Percentiles rank a stretch among this genome's conserved stretches.
Evolutionary conservation across 2,329 filamentous ascomycete species (phyloP).

Genomic region (Diaporthe amygdali): DNA sequence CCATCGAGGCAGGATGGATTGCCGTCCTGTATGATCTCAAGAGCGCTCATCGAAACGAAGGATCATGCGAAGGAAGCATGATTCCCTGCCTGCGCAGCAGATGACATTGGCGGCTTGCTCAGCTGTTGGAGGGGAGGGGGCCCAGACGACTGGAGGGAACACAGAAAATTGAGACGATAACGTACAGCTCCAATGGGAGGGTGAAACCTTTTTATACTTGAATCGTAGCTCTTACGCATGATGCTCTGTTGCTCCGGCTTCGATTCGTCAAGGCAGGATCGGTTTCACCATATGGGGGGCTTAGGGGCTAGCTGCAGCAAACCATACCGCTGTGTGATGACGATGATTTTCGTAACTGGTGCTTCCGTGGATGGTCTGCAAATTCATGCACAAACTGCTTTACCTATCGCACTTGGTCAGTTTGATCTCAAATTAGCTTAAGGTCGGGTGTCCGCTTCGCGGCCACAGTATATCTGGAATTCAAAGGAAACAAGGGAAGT

Average conservation of each 20-base stretch:
- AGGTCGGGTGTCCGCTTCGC: too few species aligned
- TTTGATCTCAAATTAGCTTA: too few species aligned
- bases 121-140: neutral
- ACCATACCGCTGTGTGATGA: neutral
- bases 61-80: neutral
- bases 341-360: neutral
- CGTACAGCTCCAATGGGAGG: neutral
- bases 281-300: neutral
- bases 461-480: too few species aligned
- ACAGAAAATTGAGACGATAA: neutral
- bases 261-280: neutral
- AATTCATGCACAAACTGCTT: neutral
- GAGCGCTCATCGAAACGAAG: neutral
- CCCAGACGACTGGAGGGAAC: neutral
- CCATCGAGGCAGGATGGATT: neutral
- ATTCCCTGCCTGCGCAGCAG: neutral
- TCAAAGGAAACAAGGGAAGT: too few species aligned
- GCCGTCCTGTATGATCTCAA: neutral
- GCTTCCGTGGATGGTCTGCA: neutral
- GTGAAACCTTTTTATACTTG: neutral
- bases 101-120: neutral
- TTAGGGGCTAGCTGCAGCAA: neutral
- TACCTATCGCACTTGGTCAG: neutral
- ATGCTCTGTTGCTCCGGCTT: neutral
- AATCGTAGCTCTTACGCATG: neutral